Percentiles rank a stretch among this genome's conserved stretches.
These are phyloP conservation scores for Irpex sp. DNA, from an alignment of 1,284 basidiomycete genomes.

Conservation along the genomic window DNA sequence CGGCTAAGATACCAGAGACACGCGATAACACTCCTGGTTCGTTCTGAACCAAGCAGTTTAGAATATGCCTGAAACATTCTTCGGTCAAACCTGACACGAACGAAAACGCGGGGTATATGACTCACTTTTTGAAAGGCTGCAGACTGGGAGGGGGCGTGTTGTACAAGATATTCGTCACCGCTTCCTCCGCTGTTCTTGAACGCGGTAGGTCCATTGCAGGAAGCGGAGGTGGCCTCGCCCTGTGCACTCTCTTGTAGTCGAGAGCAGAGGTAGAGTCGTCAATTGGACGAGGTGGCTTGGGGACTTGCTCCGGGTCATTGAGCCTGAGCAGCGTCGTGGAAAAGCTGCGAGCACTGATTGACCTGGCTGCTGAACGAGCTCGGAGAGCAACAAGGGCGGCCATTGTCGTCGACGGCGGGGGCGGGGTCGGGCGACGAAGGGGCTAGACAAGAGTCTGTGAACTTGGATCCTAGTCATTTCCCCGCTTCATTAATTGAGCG, in stretches of 20 bases:
- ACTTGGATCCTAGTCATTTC: neutral
- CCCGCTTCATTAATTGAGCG: neutral
- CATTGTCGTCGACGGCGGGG: constrained; percentile 4
- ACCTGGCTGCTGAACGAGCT: constrained; percentile 11
- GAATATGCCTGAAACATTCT: constrained; percentile 65
- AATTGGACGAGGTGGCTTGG: constrained; percentile 63
- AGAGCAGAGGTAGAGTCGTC: constrained; percentile 92
- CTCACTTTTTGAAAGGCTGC: constrained; percentile 93
- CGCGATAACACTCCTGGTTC: constrained; percentile 98
- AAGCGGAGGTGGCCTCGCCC: constrained; percentile 69
- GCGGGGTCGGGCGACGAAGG: neutral
- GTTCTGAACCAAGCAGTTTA: constrained; percentile 99
- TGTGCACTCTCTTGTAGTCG: constrained; percentile 85
- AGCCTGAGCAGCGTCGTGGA: constrained; percentile 29
- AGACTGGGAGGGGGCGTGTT: constrained; percentile 92
- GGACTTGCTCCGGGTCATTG: constrained; percentile 28
- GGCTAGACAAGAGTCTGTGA: neutral
- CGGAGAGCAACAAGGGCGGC: constrained; percentile 16
- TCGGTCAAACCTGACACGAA: neutral
- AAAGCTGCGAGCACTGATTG: constrained; percentile 28
- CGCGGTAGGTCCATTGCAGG: constrained; percentile 75
- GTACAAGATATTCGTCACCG: constrained; percentile 93
- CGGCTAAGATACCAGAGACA: constrained; percentile 96
- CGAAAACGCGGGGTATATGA: neutral
- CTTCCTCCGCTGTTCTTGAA: constrained; percentile 84